Evolutionary conservation across 2,329 filamentous ascomycete species (phyloP), one percentile per base, ranked within the genome.

Genomic region (Pseudogymnoascus sp.): DNA sequence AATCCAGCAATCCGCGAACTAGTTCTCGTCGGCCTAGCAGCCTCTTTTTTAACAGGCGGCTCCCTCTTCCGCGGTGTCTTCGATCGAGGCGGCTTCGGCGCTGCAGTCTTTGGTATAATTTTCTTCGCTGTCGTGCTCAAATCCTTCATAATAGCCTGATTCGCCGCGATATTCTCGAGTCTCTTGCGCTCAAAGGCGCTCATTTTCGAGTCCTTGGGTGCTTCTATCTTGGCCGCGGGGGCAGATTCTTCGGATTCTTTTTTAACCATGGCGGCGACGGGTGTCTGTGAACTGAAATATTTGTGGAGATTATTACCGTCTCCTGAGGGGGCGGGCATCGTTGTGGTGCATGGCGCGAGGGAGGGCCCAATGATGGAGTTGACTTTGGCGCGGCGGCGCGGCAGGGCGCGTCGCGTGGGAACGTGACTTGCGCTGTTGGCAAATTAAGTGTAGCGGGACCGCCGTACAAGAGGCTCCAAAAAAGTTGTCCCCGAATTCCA

Each of bases 151-250:
- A 96, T 80, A 71, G 87, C 90, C 73, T 93, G 88, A 68, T 95
- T 94, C 60, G 89, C 86, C 0, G 87, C 90, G 40, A 96, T 95
- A 67, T 96, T 96, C 64, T 92, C 90, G 13, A 90, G 83, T 0
- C 92, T 83, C 67, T 90, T 86, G 68, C 87, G 86, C 78, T 96
- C 92, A 74, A 96, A 97, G 39, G 91, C 90, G 74, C 89, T 95
- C 68, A 95, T 77, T 36, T 82, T 82, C 31, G 76, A 72, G 68
- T 81, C 70, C 11, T 74, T 73, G 40, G 78, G 65, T 3, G 21
- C 4, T 37, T 70, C 69, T 5, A 65, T 75, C 1, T 76, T 71
- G 1, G 80, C 73, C 81, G 85, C 84, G 35, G 37, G 21, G n/a
- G 17, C 15, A 17, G 35, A 33, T 17, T 54, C 47, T 54, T 54